phyloP scores from a whole-genome alignment of 257 asterid species.

The Salvia miltiorrhiza region DNA sequence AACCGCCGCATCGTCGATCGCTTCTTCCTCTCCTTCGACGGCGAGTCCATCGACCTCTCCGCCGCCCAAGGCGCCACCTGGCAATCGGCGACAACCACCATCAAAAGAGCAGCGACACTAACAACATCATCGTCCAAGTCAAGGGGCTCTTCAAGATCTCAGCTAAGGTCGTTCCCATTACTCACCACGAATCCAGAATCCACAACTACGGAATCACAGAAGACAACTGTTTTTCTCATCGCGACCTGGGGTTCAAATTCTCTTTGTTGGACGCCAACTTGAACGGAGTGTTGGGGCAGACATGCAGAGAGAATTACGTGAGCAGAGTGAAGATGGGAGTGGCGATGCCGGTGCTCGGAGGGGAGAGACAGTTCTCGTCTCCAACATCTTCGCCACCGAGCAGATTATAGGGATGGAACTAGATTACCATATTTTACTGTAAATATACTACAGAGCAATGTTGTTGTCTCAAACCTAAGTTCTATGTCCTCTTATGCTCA shows the following conservation, averaged over 20 bases:
- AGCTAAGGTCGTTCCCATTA: constrained; percentile 55
- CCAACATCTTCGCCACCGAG: constrained; percentile 42
- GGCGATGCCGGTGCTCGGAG: constrained; percentile 66
- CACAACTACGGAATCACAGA: constrained; percentile 51
- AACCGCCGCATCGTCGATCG: constrained; percentile 55
- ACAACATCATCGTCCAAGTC: constrained; percentile 35
- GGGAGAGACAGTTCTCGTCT: constrained; percentile 36
- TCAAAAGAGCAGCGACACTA: constrained; percentile 33
- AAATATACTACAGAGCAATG: no score
- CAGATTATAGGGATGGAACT: no score
- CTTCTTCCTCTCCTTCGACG: no score
- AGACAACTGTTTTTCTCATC: constrained; percentile 59
- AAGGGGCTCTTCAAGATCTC: constrained; percentile 36
- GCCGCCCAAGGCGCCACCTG: no score
- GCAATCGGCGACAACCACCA: no score
- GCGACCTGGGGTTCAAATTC: constrained; percentile 61
- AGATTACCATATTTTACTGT: no score
- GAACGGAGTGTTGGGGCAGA: constrained; percentile 64
- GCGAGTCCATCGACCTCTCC: constrained; percentile 35
- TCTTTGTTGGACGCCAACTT: constrained; percentile 28
- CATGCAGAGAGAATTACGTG: constrained; percentile 51
- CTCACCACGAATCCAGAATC: constrained; percentile 34
- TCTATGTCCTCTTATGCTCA: no score
- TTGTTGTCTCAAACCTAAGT: no score
- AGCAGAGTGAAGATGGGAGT: constrained; percentile 46